Evolutionary conservation across 805 yeast genomes (phyloP).

Genomic region (Suhomyces xylopsoci): DNA sequence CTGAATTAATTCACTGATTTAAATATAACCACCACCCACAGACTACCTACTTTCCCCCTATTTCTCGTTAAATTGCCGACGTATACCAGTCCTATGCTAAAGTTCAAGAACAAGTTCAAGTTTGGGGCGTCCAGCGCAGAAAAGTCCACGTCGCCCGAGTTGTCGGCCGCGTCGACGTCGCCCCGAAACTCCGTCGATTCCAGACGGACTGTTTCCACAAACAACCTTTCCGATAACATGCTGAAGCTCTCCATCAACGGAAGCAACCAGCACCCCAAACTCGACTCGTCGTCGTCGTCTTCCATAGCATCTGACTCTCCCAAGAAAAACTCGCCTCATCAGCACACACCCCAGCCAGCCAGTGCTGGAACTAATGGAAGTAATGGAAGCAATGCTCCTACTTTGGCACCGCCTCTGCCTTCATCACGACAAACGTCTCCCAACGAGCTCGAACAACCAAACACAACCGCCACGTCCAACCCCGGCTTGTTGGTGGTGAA

Average conservation of each 20-base stretch:
- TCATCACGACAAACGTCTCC: neutral
- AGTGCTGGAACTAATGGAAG: neutral
- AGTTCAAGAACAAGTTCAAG: constrained; percentile 29
- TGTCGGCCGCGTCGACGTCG: constrained; percentile 9
- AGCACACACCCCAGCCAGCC: neutral
- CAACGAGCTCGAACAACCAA: constrained; percentile 1
- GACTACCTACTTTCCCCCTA: no score
- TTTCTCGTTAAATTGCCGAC: no score
- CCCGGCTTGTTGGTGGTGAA: constrained; percentile 80
- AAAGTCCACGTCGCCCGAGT: constrained; percentile 5
- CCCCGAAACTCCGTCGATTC: constrained; percentile 25
- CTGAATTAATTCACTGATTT: neutral
- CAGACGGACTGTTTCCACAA: constrained; percentile 20
- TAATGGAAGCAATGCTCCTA: neutral
- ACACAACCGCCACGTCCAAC: constrained; percentile 11
- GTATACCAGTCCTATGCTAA: constrained; percentile 14
- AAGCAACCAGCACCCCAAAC: neutral
- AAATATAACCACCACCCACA: no score
- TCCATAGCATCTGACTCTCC: constrained; percentile 2
- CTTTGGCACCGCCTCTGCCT: neutral
- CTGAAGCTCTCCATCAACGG: constrained; percentile 16
- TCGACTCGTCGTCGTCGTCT: neutral
- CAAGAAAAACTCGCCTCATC: neutral
- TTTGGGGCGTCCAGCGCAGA: constrained; percentile 18
- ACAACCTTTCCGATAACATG: constrained; percentile 21